These are phyloP conservation scores for Scheffersomyces ergatensis DNA, from an alignment of 805 yeast genomes.

Conservation along the genomic window DNA sequence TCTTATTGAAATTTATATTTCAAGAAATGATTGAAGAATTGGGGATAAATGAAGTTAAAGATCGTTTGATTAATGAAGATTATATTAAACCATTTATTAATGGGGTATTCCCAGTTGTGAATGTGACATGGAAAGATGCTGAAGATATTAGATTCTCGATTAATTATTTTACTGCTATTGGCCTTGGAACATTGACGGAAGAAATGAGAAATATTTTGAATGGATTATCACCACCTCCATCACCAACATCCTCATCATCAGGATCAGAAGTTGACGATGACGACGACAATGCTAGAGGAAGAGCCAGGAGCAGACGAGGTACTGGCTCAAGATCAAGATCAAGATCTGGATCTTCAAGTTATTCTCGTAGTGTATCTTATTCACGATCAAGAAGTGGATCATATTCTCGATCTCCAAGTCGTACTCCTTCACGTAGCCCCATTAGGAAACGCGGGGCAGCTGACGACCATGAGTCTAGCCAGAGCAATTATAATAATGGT, in stretches of 20 bases:
- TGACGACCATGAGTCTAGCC: no score
- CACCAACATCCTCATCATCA: constrained; percentile 3
- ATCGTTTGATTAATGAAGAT: constrained; percentile 48
- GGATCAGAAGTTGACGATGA: constrained; percentile 9
- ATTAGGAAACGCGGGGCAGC: no score
- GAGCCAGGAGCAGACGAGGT: constrained; percentile 9
- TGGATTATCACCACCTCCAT: constrained; percentile 20
- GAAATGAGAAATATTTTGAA: constrained; percentile 63
- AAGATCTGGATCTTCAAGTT: constrained; percentile 15
- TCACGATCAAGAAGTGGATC: constrained; percentile 12
- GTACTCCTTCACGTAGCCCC: constrained; percentile 1
- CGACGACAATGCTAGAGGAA: constrained; percentile 15
- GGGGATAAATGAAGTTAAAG: constrained; percentile 53
- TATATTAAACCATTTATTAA: constrained; percentile 45
- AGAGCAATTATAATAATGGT: no score
- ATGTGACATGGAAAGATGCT: constrained; percentile 29
- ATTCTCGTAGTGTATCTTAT: constrained; percentile 14
- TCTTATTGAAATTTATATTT: constrained; percentile 76
- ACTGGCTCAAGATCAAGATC: constrained; percentile 12
- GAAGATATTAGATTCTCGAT: constrained; percentile 72
- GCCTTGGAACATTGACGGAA: constrained; percentile 80
- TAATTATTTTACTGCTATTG: constrained; percentile 91
- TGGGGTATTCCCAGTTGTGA: constrained; percentile 63
- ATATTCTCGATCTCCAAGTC: constrained; percentile 7
- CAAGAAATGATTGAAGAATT: constrained; percentile 76